These are phyloP conservation scores for Detonula confervacea DNA, from an alignment of 352 stramenopile species.

Conservation along the genomic window DNA sequence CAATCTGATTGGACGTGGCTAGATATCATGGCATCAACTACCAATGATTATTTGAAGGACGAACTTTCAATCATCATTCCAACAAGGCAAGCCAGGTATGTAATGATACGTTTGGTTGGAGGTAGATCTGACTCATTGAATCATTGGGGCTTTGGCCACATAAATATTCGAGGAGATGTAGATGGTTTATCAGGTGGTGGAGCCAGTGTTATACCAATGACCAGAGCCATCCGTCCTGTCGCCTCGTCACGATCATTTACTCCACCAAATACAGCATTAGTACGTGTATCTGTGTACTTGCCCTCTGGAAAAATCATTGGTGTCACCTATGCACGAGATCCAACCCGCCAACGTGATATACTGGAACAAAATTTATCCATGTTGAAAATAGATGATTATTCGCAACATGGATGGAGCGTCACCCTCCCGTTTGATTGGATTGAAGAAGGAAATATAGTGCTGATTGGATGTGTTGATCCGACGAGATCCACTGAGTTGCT, in stretches of 20 bases:
- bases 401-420: slow-evolving; percentile 19
- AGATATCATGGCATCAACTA: slow-evolving; percentile 11
- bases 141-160: slow-evolving; percentile 29
- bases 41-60: not conserved
- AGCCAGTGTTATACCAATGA: slow-evolving; percentile 4
- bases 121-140: slow-evolving; percentile 15
- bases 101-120: slow-evolving; percentile 21
- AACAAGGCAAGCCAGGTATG: slow-evolving; percentile 21
- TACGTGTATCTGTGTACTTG: slow-evolving; percentile 30
- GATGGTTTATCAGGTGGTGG: slow-evolving; percentile 20
- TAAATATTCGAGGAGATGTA: slow-evolving; percentile 21
- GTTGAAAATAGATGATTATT: slow-evolving; percentile 21
- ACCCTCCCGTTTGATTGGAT: slow-evolving; percentile 39
- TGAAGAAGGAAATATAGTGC: slow-evolving; percentile 36
- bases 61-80: slow-evolving; percentile 21
- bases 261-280: slow-evolving; percentile 11
- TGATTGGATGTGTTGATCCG: slow-evolving; percentile 31
- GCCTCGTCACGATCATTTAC: slow-evolving; percentile 13
- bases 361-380: slow-evolving; percentile 26
- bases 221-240: slow-evolving; percentile 5
- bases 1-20: slow-evolving; percentile 26
- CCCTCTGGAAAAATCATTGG: slow-evolving; percentile 26
- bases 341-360: slow-evolving; percentile 29
- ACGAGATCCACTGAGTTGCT: slow-evolving; percentile 20
- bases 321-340: slow-evolving; percentile 31